Conservation (phyloP, 179 eudicot species). For the Monotropa hypopitys region DNA sequence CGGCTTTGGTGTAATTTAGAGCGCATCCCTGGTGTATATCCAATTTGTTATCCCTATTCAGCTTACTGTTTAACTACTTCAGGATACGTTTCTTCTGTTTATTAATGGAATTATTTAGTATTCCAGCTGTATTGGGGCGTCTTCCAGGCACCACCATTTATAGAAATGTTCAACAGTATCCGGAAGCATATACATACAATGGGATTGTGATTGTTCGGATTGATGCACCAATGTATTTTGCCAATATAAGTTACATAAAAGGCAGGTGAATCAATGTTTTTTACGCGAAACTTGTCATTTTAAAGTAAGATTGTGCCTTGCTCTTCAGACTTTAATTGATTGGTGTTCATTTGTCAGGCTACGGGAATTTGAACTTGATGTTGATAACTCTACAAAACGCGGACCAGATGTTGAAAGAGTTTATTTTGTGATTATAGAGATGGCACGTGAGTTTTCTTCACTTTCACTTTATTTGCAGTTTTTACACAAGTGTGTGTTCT, state of each 20-base stretch:
- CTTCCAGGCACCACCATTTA: conserved; percentile 98
- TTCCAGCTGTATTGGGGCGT: conserved; percentile 93
- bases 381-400: conserved; percentile 47
- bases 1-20: neutral
- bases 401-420: conserved; percentile 79
- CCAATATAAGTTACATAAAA: conserved; percentile 83
- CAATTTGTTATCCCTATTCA: neutral
- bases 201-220: conserved; percentile 89
- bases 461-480: neutral
- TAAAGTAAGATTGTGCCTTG: neutral
- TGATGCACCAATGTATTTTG: conserved; percentile 98
- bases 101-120: conserved; percentile 5
- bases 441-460: conserved; percentile 66
- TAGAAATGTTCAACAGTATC: conserved; percentile 81
- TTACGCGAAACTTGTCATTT: neutral
- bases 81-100: neutral
- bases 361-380: conserved; percentile 64
- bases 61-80: neutral
- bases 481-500: neutral
- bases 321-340: neutral
- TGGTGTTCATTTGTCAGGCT: conserved; percentile 35
- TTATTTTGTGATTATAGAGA: conserved; percentile 66
- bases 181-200: conserved; percentile 82
- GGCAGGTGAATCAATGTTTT: conserved; percentile 43
- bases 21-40: neutral